Base-by-base conservation (phyloP, 495 filamentous ascomycete species). In the Neurospora sp. region DNA sequence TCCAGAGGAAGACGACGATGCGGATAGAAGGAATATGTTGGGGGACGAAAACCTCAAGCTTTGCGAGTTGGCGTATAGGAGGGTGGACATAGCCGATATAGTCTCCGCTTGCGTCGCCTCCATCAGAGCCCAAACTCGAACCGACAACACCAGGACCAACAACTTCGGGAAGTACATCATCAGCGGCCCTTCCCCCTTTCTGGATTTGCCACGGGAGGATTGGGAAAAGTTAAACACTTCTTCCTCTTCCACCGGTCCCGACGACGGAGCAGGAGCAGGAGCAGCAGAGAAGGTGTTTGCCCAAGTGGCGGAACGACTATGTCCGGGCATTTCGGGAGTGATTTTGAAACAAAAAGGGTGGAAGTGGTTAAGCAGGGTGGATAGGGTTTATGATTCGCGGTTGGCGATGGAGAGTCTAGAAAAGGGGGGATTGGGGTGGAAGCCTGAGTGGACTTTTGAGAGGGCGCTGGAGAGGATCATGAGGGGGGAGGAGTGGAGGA, bases 1-100 rank as follows among this genome's bases (percentile, higher is more conserved):
- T 27, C 79, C 79, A 8, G 79, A 81, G 68, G 73, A 70, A 8
- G 79, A 81, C 53, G 79, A 81, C 39, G 78, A 79, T 39, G 75
- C 73, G 14, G 69, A 76, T 0, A 37, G 35, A 37, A 37, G 35
- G 35, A 37, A 37, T 1, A 37, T 37, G 35, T 37, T 71, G 69
- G 73, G 39, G 0, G 79, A 76, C 37, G 78, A 78, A 14, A 81
- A 80, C 20, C 53, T 81, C 20, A 81, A 81, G 77, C 77, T 81
- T 38, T 42, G 76, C 45, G 79, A 81, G 71, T 35, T 81, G 47
- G 77, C 78, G 3, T 80, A 79, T 2, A 70, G 79, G 22, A 69
- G 79, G 44, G 77, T 78, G 22, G 79, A 81, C 40, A 70, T 81
- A 3, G 72, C 69, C 0, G 79, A 81, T 18, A 73, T 80, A 4